Base-by-base conservation (phyloP, 768 basidiomycete genomes). In the Serendipita indica region DNA sequence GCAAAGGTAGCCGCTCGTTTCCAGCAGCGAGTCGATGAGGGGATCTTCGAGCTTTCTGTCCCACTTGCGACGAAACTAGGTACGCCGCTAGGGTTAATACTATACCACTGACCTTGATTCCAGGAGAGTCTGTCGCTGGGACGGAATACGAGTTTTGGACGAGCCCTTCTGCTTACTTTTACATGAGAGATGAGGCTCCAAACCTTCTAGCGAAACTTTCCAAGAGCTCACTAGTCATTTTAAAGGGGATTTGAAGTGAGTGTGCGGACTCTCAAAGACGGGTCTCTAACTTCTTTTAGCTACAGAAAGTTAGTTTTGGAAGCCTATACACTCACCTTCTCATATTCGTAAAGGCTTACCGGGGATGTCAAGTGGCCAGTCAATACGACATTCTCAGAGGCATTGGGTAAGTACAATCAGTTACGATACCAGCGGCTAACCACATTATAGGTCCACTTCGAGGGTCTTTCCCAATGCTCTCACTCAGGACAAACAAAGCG, bases 161-260 rank as follows among this genome's bases (percentile, higher is more conserved):
- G 0, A 73, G 77, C 14, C 80, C 82, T 0, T 78, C 75, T 67
- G 82, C 86, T 16, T 91, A 87, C 65, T 88, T 85, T 83, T 74
- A 86, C 62, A 78, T 89, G 79, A 67, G 76, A 59, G 66, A 67
- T 18, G 73, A 72, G 18, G 81, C 80, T 1, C 74, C 74, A 0
- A 70, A 70, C 30, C 69, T 87, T 12, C 80, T 79, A 69, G 64
- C 70, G 2, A 69, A 70, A 34, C 67, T 94, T 45, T 71, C 72
- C 46, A 69, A 68, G 13, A 77, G 86, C 61, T 75, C 76, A 5
- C 72, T 94, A 5, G 88, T 90, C 2, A 77, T 94, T 60, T 91
- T 93, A 73, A 94, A 94, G 83, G 91, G 10, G 90, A 93, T 74
- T 72, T 97, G 35, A 97, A 97, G 89, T 92, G 62, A 70, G 84